Evolutionary conservation across 2,329 filamentous ascomycete genomes (phyloP).

Genomic region (Phoma sp.): DNA sequence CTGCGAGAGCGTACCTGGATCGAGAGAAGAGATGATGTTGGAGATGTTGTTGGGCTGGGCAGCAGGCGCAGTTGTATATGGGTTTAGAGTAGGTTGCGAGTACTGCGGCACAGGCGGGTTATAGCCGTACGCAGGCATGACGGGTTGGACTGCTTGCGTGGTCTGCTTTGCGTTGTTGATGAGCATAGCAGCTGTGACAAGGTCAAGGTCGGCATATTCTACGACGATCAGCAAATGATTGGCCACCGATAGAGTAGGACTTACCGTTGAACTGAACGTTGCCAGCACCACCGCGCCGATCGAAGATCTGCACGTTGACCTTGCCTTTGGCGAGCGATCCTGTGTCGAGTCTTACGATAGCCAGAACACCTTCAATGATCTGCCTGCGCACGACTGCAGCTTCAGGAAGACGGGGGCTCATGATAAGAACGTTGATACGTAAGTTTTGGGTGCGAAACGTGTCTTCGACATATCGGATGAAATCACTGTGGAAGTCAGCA

Average conservation of each 20-base stretch:
- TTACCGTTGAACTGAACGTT: slow-evolving; percentile 79
- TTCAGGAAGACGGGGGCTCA: slow-evolving; percentile 78
- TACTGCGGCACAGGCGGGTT: slow-evolving; percentile 26
- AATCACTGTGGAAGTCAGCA: slow-evolving; percentile 60
- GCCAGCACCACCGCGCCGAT: slow-evolving; percentile 74
- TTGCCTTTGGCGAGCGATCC: slow-evolving; percentile 73
- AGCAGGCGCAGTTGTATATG: slow-evolving; percentile 43
- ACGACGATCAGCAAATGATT: slow-evolving; percentile 24
- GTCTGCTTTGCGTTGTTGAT: slow-evolving; percentile 72
- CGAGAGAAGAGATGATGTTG: slow-evolving; percentile 70
- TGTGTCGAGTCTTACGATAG: slow-evolving; percentile 77
- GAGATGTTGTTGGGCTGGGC: slow-evolving; percentile 64
- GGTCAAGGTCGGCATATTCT: slow-evolving; percentile 85
- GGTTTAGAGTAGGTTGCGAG: slow-evolving; percentile 45
- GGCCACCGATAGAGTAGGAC: slow-evolving; percentile 16
- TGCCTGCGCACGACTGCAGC: slow-evolving; percentile 82
- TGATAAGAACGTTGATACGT: slow-evolving; percentile 77
- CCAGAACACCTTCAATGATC: slow-evolving; percentile 86
- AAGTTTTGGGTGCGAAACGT: slow-evolving; percentile 75
- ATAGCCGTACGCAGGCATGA: slow-evolving; percentile 36
- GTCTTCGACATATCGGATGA: slow-evolving; percentile 81
- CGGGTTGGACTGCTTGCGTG: slow-evolving; percentile 44
- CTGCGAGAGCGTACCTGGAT: slow-evolving; percentile 73
- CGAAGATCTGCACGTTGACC: slow-evolving; percentile 84
- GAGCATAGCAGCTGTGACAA: slow-evolving; percentile 78